Conservation (phyloP, 306 rosid species). For the Casuarina glauca region DNA sequence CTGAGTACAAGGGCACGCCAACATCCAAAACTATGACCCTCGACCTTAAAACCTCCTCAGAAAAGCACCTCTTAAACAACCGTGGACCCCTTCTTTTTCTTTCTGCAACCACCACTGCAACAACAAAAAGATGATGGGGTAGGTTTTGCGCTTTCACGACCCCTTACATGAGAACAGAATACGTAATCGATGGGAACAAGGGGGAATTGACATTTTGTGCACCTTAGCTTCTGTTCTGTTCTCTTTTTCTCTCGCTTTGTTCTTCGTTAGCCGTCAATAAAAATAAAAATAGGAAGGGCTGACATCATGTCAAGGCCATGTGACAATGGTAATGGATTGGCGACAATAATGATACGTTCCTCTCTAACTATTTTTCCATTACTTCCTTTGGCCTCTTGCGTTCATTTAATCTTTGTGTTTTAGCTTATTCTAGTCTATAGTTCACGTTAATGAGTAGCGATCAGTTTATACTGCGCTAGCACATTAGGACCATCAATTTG, state of each 20-base stretch:
- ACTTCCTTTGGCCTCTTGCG: too few species aligned
- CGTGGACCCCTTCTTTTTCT: conserved; percentile 42
- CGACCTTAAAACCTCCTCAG: conserved; percentile 75
- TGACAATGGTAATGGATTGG: background rate
- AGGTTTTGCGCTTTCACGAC: conserved; percentile 36
- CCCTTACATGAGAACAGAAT: conserved; percentile 39
- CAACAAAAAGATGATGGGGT: conserved; percentile 24
- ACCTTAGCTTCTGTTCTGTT: background rate
- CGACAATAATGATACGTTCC: conserved; percentile 10
- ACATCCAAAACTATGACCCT: conserved; percentile 77
- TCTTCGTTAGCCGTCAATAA: background rate
- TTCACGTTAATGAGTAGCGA: background rate
- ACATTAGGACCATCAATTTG: background rate
- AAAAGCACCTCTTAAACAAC: conserved; percentile 70
- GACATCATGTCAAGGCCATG: background rate
- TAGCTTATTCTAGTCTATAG: background rate
- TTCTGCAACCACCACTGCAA: conserved; percentile 69
- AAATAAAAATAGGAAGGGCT: too few species aligned
- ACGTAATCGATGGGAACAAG: conserved; percentile 39
- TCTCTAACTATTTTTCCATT: background rate
- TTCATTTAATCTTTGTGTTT: too few species aligned
- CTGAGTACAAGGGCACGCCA: conserved; percentile 51
- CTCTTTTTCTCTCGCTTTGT: background rate
- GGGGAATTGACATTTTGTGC: conserved; percentile 1
- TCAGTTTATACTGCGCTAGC: background rate